Base-by-base conservation (phyloP, 1,139 yeast genomes). In the Taiozyma sp. region DNA sequence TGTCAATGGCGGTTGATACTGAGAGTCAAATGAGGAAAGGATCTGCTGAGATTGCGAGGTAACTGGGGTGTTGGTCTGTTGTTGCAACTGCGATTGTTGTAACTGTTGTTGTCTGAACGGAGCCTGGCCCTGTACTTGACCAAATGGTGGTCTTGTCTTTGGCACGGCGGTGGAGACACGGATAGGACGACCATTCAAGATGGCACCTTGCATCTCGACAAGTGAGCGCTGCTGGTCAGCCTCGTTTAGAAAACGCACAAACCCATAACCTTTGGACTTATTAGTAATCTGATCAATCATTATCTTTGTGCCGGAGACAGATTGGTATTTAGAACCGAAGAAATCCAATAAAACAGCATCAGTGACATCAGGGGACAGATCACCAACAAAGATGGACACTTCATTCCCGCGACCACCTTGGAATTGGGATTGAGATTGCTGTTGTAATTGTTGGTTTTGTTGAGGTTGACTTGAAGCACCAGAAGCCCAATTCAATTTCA, bases 401-500 rank as follows among this genome's bases (percentile, higher is more conserved):
- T 86, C 95, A 41, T 47, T 50, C 6, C 39, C 22, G 22, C 44
- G 41, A 42, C 13, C 41, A 9, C 41, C 43, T 22, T 24, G 29
- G 22, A 22, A 22, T 13, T 40, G 28, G 6, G 43, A 5, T 34
- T 30, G 40, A 22, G 19, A n/a, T 16, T 48, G 49, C 19, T 43
- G 46, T 14, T 30, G 48, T 6, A 73, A 65, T 13, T 66, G 65
- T 34, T 67, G 54, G 44, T 19, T 41, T 41, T 42, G 13, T 40
- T 42, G 30, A 40, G 24, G 28, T 14, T 43, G 45, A 29, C 19
- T 24, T 0, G 50, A 46, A 19, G 53, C 84, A 21, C 95, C 95
- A 30, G 87, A 77, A 1, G 97, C 97, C 89, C 95, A 85, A 66
- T 90, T 91, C 58, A 91, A 75, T 66, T 88, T 83, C 62, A 91